Base-by-base conservation (phyloP, 192 early-diverging fungal genomes). In the Umbelopsis sp. region DNA sequence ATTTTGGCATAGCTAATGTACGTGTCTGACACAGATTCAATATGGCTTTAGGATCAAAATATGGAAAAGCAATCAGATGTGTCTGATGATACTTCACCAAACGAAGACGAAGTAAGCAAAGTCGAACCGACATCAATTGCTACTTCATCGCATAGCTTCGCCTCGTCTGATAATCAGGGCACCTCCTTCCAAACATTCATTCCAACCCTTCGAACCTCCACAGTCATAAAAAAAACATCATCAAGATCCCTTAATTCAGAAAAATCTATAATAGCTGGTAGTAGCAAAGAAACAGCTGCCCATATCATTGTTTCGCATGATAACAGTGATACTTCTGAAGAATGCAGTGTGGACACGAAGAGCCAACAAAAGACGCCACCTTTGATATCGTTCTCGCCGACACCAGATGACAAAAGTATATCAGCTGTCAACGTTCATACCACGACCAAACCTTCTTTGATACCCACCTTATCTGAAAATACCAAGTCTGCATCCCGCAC, bases 41-140 rank as follows among this genome's bases (percentile, higher is more conserved):
- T 61, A 16, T 30, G 27, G 1, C 7, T 61, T 12, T 4, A 61
- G 55, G 55, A 61, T 35, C 55, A 35, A 16, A 4, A 27, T 35
- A 25, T 61, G 27, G 55, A 61, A 30, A 61, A 61, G 18, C 23
- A 15, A 33, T 61, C 27, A 35, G 55, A 61, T 61, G 18, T 15
- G 16, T 61, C 55, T 10, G 55, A 35, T 35, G 55, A 61, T 8
- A 11, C 33, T 3, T 61, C 55, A 61, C n/a, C 55, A 8, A 61
- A 16, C 5, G 55, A 30, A 33, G 55, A 61, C 18, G 27, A 61
- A n/a, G 30, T n/a, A 12, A 61, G 55, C 16, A 25, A 61, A 35
- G 4, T 5, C 30, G 55, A 61, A 8, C 55, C 30, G 27, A 25
- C 33, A n/a, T 61, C 55, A 0, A 35, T 25, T 5, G 33, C 55